These are phyloP conservation scores for Yarrowia sp. DNA, from an alignment of 805 yeast genomes.

Conservation along the genomic window DNA sequence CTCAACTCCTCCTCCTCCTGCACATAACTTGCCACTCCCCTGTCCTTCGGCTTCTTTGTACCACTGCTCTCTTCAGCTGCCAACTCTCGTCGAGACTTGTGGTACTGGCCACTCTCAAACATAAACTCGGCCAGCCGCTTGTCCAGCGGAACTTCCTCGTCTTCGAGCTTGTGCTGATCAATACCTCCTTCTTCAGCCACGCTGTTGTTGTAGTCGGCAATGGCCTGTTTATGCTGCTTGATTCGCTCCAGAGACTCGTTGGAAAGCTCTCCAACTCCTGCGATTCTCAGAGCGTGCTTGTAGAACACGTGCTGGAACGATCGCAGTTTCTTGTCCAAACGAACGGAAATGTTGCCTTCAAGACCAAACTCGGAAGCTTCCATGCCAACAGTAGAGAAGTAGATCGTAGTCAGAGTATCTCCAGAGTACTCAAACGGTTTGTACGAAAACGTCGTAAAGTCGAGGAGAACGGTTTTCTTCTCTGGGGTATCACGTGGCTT, in stretches of 20 bases:
- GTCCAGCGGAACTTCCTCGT: too few species aligned
- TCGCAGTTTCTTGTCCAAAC: neutral
- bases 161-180: too few species aligned
- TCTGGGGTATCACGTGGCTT: neutral
- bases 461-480: neutral
- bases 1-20: too few species aligned
- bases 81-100: too few species aligned
- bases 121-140: too few species aligned
- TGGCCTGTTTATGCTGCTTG: neutral
- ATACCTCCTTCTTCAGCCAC: too few species aligned
- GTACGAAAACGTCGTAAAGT: neutral
- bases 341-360: neutral
- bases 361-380: neutral
- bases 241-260: neutral
- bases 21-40: too few species aligned
- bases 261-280: neutral
- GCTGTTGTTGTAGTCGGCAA: constrained; percentile 9
- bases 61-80: too few species aligned
- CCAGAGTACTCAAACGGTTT: neutral
- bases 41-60: too few species aligned
- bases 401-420: neutral
- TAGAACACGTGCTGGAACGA: too few species aligned
- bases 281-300: neutral
- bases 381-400: neutral
- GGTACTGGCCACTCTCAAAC: too few species aligned